Evolutionary conservation across 208 protist genomes (phyloP).

Genomic region (Crithidia fasciculata): DNA sequence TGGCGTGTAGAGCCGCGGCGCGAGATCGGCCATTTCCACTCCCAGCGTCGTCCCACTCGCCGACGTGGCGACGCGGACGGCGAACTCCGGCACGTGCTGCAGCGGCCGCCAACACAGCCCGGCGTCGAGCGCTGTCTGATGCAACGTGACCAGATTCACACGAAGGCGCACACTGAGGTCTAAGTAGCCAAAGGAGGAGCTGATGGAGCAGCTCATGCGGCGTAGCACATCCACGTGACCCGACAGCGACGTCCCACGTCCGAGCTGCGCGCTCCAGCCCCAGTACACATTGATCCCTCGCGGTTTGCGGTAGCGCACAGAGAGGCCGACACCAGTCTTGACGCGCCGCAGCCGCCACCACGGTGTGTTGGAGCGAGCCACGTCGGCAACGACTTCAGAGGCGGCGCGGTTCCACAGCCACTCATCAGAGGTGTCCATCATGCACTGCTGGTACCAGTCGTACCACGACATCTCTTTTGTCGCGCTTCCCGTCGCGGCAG

Average conservation of each 20-base stretch:
- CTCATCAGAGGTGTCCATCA: conserved; percentile 32
- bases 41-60: conserved; percentile 51
- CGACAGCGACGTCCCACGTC: conserved; percentile 49
- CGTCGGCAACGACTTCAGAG: conserved; percentile 17
- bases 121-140: conserved; percentile 68
- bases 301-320: conserved; percentile 71
- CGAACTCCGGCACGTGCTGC: conserved; percentile 31
- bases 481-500: not conserved
- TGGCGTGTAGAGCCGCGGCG: conserved; percentile 33
- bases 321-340: conserved; percentile 62
- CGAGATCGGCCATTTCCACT: conserved; percentile 57
- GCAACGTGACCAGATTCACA: conserved; percentile 77
- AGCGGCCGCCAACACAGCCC: conserved; percentile 66
- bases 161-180: conserved; percentile 68
- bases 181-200: conserved; percentile 47
- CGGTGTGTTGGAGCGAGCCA: conserved; percentile 12
- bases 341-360: conserved; percentile 63
- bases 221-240: conserved; percentile 77
- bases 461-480: conserved; percentile 4
- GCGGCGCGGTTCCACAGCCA: conserved; percentile 37
- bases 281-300: conserved; percentile 82
- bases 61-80: conserved; percentile 48
- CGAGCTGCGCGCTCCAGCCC: conserved; percentile 55
- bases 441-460: conserved; percentile 33
- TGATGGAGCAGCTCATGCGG: conserved; percentile 68